Evolutionary conservation across 2,329 filamentous ascomycete genomes (phyloP).

Genomic region (Ophiostoma novo-ulmi): DNA sequence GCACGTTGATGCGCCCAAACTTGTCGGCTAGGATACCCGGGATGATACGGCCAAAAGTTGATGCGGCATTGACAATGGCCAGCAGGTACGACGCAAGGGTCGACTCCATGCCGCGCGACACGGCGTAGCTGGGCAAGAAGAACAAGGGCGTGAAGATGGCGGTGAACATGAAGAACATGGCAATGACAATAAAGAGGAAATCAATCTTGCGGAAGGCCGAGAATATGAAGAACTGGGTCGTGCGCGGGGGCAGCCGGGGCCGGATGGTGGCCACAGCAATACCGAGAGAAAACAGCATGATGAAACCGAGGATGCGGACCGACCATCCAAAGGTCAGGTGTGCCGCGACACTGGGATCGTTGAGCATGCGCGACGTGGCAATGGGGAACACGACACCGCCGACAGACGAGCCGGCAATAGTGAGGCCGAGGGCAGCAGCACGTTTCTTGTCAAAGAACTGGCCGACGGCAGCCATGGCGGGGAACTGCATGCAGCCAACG

Average conservation of each 20-base stretch:
- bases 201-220: conserved; percentile 46
- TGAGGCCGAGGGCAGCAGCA: conserved; percentile 38
- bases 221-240: conserved; percentile 29
- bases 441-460: conserved; percentile 40
- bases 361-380: conserved; percentile 52
- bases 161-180: conserved; percentile 32
- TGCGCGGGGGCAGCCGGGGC: conserved; percentile 42
- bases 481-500: conserved; percentile 36
- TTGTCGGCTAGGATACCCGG: conserved; percentile 50
- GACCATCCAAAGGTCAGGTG: conserved; percentile 30
- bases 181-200: neutral
- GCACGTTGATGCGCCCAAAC: conserved; percentile 46
- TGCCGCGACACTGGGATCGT: conserved; percentile 32
- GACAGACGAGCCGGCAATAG: conserved; percentile 37
- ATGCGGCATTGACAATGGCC: conserved; percentile 57
- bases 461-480: conserved; percentile 36
- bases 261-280: conserved; percentile 39
- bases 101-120: conserved; percentile 39
- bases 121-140: conserved; percentile 52
- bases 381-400: conserved; percentile 47
- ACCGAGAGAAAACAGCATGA: conserved; percentile 37
- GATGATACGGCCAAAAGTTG: conserved; percentile 47
- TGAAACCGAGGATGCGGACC: conserved; percentile 37
- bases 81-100: conserved; percentile 57
- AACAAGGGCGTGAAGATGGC: conserved; percentile 49